phyloP scores from a whole-genome alignment of 805 yeast species.

The Sporopachydermia lactativora region DNA sequence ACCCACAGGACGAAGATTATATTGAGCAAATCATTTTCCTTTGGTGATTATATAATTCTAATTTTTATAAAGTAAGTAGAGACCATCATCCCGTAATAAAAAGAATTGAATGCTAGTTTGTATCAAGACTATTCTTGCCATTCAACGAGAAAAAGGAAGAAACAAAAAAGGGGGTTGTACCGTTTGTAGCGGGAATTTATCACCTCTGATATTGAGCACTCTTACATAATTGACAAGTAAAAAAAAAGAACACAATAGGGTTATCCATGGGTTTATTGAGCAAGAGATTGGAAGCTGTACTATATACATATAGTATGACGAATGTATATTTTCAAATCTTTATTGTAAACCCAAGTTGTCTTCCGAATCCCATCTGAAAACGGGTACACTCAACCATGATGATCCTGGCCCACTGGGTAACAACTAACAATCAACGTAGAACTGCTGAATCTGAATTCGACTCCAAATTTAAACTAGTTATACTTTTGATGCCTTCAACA shows the following conservation, averaged over 20 bases:
- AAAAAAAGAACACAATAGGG: background rate
- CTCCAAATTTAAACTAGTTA: slow-evolving; percentile 1
- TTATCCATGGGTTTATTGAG: slow-evolving; percentile 1
- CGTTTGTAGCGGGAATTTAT: slow-evolving; percentile 1
- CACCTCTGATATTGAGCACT: slow-evolving; percentile 1
- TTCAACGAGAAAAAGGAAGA: background rate
- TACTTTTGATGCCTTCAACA: slow-evolving; percentile 1
- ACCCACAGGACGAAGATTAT: slow-evolving; percentile 1
- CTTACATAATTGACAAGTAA: background rate
- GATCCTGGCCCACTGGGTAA: background rate
- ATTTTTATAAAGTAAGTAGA: slow-evolving; percentile 1
- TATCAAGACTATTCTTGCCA: slow-evolving; percentile 1
- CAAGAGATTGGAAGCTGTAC: slow-evolving; percentile 1
- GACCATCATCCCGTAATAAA: slow-evolving; percentile 1
- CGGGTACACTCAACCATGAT: slow-evolving; percentile 1
- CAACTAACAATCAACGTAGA: slow-evolving; percentile 1
- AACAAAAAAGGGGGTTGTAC: slow-evolving; percentile 1
- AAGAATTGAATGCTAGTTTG: slow-evolving; percentile 1
- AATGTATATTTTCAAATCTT: background rate
- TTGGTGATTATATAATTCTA: background rate
- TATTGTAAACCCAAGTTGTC: background rate
- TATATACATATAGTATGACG: too few species aligned
- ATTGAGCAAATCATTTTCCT: background rate
- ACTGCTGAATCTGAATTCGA: background rate
- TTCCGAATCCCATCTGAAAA: background rate